Evolutionary conservation across 164 flowering plant species (phyloP).

Genomic region (Stephania japonica): DNA sequence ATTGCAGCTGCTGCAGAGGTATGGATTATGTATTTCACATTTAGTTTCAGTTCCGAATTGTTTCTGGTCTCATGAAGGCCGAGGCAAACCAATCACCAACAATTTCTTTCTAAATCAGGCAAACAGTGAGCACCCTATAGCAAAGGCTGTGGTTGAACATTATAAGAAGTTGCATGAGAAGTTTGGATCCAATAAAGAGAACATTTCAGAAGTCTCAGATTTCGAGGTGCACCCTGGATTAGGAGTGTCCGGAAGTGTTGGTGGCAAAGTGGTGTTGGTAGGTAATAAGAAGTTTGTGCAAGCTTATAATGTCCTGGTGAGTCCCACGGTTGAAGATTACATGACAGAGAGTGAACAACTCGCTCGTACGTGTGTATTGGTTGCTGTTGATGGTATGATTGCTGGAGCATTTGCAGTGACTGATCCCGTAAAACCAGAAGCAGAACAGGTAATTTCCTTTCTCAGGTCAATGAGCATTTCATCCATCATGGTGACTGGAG

Average conservation of each 20-base stretch:
- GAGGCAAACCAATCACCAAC: neutral
- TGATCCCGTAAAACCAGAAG: slow-evolving; percentile 93
- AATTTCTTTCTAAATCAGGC: slow-evolving; percentile 31
- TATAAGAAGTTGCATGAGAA: slow-evolving; percentile 54
- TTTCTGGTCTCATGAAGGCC: neutral
- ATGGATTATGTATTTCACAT: slow-evolving; percentile 7
- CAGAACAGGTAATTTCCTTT: slow-evolving; percentile 55
- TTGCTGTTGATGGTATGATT: slow-evolving; percentile 59
- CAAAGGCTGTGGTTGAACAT: slow-evolving; percentile 76
- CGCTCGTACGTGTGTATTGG: slow-evolving; percentile 79
- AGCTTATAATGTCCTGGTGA: slow-evolving; percentile 35
- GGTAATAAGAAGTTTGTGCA: slow-evolving; percentile 88
- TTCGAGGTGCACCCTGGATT: slow-evolving; percentile 87
- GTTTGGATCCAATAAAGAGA: slow-evolving; percentile 33
- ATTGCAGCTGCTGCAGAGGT: slow-evolving; percentile 79
- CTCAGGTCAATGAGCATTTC: slow-evolving; percentile 69
- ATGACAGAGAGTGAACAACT: slow-evolving; percentile 56
- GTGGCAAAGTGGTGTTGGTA: slow-evolving; percentile 50
- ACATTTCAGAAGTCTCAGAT: slow-evolving; percentile 44
- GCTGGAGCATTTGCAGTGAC: slow-evolving; percentile 83
- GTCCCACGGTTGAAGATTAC: slow-evolving; percentile 49
- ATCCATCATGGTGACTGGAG: slow-evolving; percentile 91
- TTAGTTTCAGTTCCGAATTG: neutral
- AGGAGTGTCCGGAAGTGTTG: slow-evolving; percentile 73
- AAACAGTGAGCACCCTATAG: slow-evolving; percentile 95